Percentiles rank a stretch among this genome's conserved stretches.
These are phyloP conservation scores for Ascochyta lentis DNA, from an alignment of 2,329 filamentous ascomycete species.

Conservation along the genomic window DNA sequence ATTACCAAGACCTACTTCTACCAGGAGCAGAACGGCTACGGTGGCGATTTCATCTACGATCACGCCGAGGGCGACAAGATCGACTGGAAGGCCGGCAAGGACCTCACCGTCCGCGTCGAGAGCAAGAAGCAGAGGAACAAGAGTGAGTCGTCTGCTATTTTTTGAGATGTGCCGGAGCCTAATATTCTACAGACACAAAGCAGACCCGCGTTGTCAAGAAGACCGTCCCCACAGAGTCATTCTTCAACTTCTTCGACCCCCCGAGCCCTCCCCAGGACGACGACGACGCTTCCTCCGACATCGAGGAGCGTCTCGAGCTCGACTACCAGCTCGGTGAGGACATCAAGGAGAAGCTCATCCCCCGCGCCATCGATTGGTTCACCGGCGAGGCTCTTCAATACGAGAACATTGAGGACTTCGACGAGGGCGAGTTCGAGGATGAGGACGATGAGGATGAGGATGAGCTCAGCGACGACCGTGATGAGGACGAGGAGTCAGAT, in stretches of 20 bases:
- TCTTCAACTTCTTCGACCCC: constrained; percentile 97
- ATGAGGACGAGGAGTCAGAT: constrained; percentile 69
- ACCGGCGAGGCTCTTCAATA: constrained; percentile 97
- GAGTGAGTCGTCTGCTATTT: constrained; percentile 67
- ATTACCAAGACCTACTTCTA: constrained; percentile 99
- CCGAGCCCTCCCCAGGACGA: constrained; percentile 81
- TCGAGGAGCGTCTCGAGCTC: constrained; percentile 96
- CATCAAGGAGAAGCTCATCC: constrained; percentile 99
- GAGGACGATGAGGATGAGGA: constrained; percentile 94
- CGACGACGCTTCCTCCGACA: constrained; percentile 82
- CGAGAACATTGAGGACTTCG: constrained; percentile 88
- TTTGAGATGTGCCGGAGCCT: constrained; percentile 10
- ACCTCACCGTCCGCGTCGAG: constrained; percentile 92
- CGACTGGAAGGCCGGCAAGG: constrained; percentile 92
- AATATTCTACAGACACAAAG: constrained; percentile 78
- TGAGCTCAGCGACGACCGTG: constrained; percentile 78
- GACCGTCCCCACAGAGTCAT: constrained; percentile 97
- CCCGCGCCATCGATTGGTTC: constrained; percentile 98
- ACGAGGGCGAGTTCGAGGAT: constrained; percentile 83
- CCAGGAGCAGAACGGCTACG: constrained; percentile 97
- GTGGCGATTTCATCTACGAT: constrained; percentile 99
- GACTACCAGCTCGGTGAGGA: constrained; percentile 99
- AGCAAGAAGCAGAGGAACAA: constrained; percentile 99
- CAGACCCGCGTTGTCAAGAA: constrained; percentile 99
- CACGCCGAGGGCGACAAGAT: constrained; percentile 98